Evolutionary conservation across 2,329 filamentous ascomycete genomes (phyloP).

Genomic region (Talaromyces funiculosus): DNA sequence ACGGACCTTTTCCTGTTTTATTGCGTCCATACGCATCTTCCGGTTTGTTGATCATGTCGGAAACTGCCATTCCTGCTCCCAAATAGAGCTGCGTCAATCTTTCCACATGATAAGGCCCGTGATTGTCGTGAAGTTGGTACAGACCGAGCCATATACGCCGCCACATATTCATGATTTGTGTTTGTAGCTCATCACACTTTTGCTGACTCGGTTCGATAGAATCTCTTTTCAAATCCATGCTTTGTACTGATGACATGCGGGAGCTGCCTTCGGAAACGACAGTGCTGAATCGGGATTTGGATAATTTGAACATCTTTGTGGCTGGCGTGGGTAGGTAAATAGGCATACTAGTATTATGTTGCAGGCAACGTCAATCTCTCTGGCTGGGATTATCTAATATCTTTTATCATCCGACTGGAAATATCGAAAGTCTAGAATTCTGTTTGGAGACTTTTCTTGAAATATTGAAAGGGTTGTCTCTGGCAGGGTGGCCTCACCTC

Average conservation of each 20-base stretch:
- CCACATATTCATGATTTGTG: constrained; percentile 18
- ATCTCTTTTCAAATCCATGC: neutral
- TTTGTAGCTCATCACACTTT: constrained; percentile 15
- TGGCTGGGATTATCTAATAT: neutral
- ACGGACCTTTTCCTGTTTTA: constrained; percentile 1
- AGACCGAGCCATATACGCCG: constrained; percentile 19
- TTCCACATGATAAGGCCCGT: constrained; percentile 16
- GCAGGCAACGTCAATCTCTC: neutral
- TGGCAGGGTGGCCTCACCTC: neutral
- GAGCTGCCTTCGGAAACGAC: constrained; percentile 7
- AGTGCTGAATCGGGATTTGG: constrained; percentile 8
- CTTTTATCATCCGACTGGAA: neutral
- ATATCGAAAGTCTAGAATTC: neutral
- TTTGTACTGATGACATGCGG: constrained; percentile 1
- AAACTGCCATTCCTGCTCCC: constrained; percentile 17
- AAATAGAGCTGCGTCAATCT: constrained; percentile 17
- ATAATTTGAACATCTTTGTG: constrained; percentile 9
- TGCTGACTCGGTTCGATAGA: neutral
- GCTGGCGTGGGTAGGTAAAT: neutral
- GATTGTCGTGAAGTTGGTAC: constrained; percentile 17
- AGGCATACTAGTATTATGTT: neutral
- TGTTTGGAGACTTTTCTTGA: neutral
- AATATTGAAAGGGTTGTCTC: neutral
- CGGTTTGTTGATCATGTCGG: neutral
- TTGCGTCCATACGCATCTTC: neutral